Evolutionary conservation across 2,329 filamentous ascomycete species (phyloP).

Genomic region (Ilyonectria mors-panacis): DNA sequence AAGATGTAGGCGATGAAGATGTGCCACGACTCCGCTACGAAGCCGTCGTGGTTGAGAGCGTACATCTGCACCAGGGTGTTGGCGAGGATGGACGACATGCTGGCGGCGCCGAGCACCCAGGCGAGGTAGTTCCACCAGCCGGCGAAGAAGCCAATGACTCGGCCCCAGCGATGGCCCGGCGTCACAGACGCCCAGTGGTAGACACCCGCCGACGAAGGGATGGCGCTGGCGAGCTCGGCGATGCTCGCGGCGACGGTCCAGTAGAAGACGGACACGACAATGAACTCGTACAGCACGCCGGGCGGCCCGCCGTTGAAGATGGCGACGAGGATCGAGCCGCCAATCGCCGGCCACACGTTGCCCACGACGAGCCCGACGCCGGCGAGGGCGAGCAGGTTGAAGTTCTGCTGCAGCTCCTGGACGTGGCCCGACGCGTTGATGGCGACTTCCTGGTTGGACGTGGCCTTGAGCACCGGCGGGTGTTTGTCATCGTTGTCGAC

Average conservation of each 20-base stretch:
- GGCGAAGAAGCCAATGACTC: slow-evolving; percentile 62
- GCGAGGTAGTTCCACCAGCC: slow-evolving; percentile 64
- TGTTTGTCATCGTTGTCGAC: slow-evolving; percentile 13
- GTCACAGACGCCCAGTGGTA: slow-evolving; percentile 75
- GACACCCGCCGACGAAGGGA: slow-evolving; percentile 73
- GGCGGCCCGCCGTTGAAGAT: slow-evolving; percentile 74
- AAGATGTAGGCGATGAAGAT: slow-evolving; percentile 60
- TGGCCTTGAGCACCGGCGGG: slow-evolving; percentile 19
- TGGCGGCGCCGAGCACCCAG: slow-evolving; percentile 57
- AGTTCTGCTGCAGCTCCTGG: slow-evolving; percentile 57
- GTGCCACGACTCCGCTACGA: slow-evolving; percentile 57
- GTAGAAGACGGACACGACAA: slow-evolving; percentile 65
- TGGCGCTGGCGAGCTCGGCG: slow-evolving; percentile 72
- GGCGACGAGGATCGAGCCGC: slow-evolving; percentile 63
- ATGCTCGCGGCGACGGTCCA: slow-evolving; percentile 71
- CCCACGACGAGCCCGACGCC: slow-evolving; percentile 59
- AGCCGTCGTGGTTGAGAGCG: slow-evolving; percentile 57
- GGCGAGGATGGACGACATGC: slow-evolving; percentile 58
- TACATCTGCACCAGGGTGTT: slow-evolving; percentile 62
- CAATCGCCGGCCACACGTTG: slow-evolving; percentile 61
- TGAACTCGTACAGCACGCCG: slow-evolving; percentile 74
- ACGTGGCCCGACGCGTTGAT: slow-evolving; percentile 60
- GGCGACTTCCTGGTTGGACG: slow-evolving; percentile 23
- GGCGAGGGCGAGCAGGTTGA: slow-evolving; percentile 58
- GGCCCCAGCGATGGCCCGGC: slow-evolving; percentile 65